Conservation (phyloP, 2,329 filamentous ascomycete species). For the Trichoderma aggressivum region DNA sequence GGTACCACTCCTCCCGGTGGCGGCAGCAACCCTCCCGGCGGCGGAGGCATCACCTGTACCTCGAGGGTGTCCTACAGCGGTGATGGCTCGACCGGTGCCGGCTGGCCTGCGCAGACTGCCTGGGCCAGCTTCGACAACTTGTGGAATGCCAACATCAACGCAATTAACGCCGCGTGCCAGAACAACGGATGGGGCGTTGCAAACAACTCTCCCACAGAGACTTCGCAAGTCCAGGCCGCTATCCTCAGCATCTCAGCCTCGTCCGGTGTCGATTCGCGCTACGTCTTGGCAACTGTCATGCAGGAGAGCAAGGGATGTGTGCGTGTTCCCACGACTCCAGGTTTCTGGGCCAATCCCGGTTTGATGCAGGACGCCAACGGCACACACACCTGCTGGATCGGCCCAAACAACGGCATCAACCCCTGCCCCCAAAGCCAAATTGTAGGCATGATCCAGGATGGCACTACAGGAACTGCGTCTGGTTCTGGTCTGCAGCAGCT, state of each 20-base stretch:
- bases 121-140: conserved; percentile 4
- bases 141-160: conserved; percentile 9
- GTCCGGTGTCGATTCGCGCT: conserved; percentile 36
- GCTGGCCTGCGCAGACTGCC: background rate
- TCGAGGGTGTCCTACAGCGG: background rate
- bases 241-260: conserved; percentile 32
- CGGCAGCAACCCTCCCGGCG: background rate
- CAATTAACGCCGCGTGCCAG: conserved; percentile 18
- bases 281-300: conserved; percentile 43
- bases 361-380: conserved; percentile 39
- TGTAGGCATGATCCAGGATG: conserved; percentile 38
- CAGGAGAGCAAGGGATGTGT: conserved; percentile 45
- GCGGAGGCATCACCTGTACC: background rate
- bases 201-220: conserved; percentile 12
- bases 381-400: conserved; percentile 31
- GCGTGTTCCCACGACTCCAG: conserved; percentile 38
- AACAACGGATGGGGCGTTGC: conserved; percentile 13
- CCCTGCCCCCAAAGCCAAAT: conserved; percentile 28
- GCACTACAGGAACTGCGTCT: conserved; percentile 38
- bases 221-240: conserved; percentile 18
- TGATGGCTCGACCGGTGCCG: background rate
- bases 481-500: conserved; percentile 38
- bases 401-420: conserved; percentile 27
- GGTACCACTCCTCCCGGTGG: background rate
- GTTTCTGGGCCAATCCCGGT: conserved; percentile 41